Percentiles rank a stretch among this genome's conserved stretches.
Conservation (phyloP, 2,329 filamentous ascomycete species). For the Aspergillus spinulosporus region DNA sequence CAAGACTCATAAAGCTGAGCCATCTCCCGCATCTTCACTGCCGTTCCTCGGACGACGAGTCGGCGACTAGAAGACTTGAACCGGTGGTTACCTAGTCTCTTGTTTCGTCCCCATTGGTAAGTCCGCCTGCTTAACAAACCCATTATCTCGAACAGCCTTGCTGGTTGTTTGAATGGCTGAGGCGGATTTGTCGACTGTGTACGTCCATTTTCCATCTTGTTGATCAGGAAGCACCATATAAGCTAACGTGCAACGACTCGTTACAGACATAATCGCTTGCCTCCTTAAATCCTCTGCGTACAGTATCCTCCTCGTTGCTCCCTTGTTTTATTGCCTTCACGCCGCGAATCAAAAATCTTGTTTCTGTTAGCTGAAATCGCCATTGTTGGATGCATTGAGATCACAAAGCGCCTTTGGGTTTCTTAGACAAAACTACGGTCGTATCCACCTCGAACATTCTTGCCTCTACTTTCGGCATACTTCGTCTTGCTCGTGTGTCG, state of each 20-base stretch:
- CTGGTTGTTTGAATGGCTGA: slow-evolving; percentile 25
- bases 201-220: slow-evolving; percentile 21
- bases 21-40: slow-evolving; percentile 25
- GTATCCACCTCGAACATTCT: neutral
- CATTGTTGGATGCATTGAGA: slow-evolving; percentile 9
- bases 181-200: slow-evolving; percentile 30
- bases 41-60: slow-evolving; percentile 39
- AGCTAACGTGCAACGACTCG: slow-evolving; percentile 12
- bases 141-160: slow-evolving; percentile 15
- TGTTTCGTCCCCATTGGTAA: slow-evolving; percentile 26
- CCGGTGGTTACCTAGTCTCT: slow-evolving; percentile 23
- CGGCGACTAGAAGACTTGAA: slow-evolving; percentile 28
- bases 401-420: neutral
- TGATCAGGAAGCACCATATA: slow-evolving; percentile 8
- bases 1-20: slow-evolving; percentile 25
- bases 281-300: slow-evolving; percentile 9
- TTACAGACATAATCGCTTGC: slow-evolving; percentile 20
- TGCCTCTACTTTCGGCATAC: neutral
- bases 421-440: neutral
- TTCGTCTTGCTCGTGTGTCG: neutral
- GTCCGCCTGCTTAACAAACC: slow-evolving; percentile 22
- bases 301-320: slow-evolving; percentile 14
- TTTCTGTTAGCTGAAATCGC: slow-evolving; percentile 5
- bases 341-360: neutral
- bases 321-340: slow-evolving; percentile 17